A percentile compares a stretch with the other conserved stretches of the same genome.
phyloP scores from a whole-genome alignment of 805 yeast species.

The Lachancea sp. region DNA sequence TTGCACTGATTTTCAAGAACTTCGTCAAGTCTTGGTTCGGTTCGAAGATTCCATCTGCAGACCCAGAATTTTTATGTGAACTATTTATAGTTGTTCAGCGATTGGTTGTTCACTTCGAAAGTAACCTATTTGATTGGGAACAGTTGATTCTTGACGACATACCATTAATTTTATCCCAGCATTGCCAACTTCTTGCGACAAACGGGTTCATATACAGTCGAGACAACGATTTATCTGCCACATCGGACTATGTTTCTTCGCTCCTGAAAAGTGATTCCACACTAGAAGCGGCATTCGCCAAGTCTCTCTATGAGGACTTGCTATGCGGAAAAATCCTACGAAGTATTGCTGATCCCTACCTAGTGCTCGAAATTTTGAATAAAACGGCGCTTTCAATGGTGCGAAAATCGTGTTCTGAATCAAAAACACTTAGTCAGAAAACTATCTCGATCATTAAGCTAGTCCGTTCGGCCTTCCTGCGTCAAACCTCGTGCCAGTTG shows the following conservation, averaged over 20 bases:
- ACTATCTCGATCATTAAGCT: background rate
- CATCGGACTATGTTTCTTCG: constrained; percentile 1
- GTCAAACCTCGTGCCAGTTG: background rate
- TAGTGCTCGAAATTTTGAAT: constrained; percentile 17
- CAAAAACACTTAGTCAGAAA: background rate
- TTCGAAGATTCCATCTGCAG: constrained; percentile 24
- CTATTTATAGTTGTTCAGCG: background rate
- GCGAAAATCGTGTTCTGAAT: background rate
- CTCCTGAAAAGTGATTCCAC: constrained; percentile 12
- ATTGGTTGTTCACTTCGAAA: constrained; percentile 1
- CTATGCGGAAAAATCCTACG: constrained; percentile 23
- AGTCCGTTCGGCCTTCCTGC: background rate
- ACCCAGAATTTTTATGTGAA: constrained; percentile 17
- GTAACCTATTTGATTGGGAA: constrained; percentile 12
- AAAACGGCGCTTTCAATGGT: background rate
- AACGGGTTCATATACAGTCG: background rate
- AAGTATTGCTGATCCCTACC: constrained; percentile 25
- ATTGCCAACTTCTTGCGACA: constrained; percentile 8
- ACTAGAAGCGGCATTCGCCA: constrained; percentile 22
- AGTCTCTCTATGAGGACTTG: constrained; percentile 20
- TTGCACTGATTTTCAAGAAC: constrained; percentile 23
- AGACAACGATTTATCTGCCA: background rate
- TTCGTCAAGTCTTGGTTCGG: constrained; percentile 31
- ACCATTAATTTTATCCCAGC: constrained; percentile 22
- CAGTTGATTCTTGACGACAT: constrained; percentile 22